phyloP scores from a whole-genome alignment of 495 filamentous ascomycete genomes.

The Tetracladium setigerum region DNA sequence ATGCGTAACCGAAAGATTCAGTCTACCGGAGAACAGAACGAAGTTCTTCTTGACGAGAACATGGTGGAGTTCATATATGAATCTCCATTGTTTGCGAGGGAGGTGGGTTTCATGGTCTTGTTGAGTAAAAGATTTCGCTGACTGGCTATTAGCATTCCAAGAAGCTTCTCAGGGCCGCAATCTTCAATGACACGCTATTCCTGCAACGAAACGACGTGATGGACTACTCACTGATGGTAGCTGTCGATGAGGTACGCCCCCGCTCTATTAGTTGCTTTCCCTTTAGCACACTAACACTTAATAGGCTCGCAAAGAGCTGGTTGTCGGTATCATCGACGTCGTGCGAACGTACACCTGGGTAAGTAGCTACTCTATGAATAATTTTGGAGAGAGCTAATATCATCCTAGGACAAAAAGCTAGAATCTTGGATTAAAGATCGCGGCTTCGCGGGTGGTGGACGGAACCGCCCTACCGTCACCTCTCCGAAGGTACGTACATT shows the following conservation, averaged over 20 bases:
- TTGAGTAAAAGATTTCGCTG: constrained; percentile 37
- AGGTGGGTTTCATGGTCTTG: constrained; percentile 29
- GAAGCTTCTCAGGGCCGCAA: constrained; percentile 74
- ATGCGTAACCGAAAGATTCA: constrained; percentile 98
- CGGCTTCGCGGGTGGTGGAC: constrained; percentile 73
- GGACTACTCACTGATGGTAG: constrained; percentile 99
- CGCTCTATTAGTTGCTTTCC: too few relatives aligned
- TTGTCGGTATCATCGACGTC: constrained; percentile 97
- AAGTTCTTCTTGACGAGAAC: constrained; percentile 96
- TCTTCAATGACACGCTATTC: constrained; percentile 95
- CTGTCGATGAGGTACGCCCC: constrained; percentile 67
- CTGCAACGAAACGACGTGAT: constrained; percentile 89
- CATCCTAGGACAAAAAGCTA: constrained; percentile 75
- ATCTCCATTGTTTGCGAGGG: constrained; percentile 85
- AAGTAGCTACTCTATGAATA: neutral
- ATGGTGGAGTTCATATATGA: constrained; percentile 99
- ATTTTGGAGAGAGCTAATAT: neutral
- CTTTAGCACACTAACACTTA: neutral
- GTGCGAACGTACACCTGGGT: constrained; percentile 96
- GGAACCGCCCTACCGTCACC: constrained; percentile 90
- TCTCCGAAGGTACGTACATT: constrained; percentile 59
- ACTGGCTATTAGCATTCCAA: constrained; percentile 56
- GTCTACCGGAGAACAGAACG: constrained; percentile 87
- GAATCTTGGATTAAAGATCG: constrained; percentile 95
- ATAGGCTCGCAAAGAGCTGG: constrained; percentile 61